These are phyloP conservation scores for Nigrograna mackinnonii DNA, from an alignment of 2,329 filamentous ascomycete species.

Conservation along the genomic window DNA sequence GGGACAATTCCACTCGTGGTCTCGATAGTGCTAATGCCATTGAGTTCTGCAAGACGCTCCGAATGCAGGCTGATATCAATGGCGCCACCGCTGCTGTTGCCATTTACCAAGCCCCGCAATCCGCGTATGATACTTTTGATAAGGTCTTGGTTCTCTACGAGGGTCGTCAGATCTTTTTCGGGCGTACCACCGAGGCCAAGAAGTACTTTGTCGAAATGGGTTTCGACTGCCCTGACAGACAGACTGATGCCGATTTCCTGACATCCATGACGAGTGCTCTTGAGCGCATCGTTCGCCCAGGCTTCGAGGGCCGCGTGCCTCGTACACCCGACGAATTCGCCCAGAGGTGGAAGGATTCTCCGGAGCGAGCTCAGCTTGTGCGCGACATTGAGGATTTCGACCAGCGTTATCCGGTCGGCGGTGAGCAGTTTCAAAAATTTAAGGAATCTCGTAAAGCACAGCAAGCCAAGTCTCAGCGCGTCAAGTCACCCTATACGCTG, in stretches of 20 bases:
- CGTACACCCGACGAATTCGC: constrained; percentile 56
- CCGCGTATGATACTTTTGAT: constrained; percentile 71
- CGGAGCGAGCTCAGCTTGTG: constrained; percentile 49
- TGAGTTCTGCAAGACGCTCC: constrained; percentile 73
- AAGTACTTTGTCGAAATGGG: constrained; percentile 73
- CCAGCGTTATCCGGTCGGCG: constrained; percentile 48
- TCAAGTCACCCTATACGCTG: constrained; percentile 80
- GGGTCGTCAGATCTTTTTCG: constrained; percentile 74
- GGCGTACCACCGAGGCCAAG: constrained; percentile 64
- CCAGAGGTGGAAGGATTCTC: constrained; percentile 57
- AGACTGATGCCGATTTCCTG: constrained; percentile 77
- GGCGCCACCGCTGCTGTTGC: constrained; percentile 69
- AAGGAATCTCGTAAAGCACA: constrained; percentile 50
- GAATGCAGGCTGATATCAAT: constrained; percentile 69
- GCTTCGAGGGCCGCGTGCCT: constrained; percentile 50
- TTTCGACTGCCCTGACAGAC: constrained; percentile 71
- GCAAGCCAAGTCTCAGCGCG: constrained; percentile 55
- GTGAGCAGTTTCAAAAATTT: constrained; percentile 50
- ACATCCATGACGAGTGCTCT: constrained; percentile 68
- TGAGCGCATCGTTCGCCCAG: constrained; percentile 49
- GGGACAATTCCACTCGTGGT: constrained; percentile 79
- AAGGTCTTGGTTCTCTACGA: constrained; percentile 70
- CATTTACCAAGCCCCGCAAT: constrained; percentile 73
- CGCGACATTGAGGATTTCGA: constrained; percentile 52
- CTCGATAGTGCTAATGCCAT: constrained; percentile 76